Evolutionary conservation across 257 asterid genomes (phyloP).

Genomic region (Fraxinus anomala): DNA sequence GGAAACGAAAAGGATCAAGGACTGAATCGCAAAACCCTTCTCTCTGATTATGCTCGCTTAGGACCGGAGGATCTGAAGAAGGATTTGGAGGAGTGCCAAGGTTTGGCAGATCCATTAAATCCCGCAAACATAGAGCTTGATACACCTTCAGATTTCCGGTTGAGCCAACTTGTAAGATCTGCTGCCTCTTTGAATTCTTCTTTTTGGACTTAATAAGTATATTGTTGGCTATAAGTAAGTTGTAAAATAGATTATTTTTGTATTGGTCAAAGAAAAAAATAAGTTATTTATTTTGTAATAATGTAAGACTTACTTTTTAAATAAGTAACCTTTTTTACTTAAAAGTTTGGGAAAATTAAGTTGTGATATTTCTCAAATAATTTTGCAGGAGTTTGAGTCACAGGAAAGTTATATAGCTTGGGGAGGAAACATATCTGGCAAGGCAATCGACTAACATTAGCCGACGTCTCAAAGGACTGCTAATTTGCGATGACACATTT

Average conservation of each 20-base stretch:
- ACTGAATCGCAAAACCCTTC: constrained; percentile 43
- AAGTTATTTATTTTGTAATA: neutral
- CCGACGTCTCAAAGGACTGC: too few species aligned
- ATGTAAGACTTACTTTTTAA: neutral
- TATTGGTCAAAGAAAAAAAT: neutral
- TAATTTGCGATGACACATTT: too few species aligned
- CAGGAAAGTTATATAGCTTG: constrained; percentile 85
- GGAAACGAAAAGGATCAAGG: constrained; percentile 42
- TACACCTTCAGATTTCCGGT: constrained; percentile 72
- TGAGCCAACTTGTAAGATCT: constrained; percentile 79
- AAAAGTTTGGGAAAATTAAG: too few species aligned
- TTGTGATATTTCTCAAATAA: too few species aligned
- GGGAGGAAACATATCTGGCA: constrained; percentile 62
- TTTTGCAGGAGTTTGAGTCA: constrained; percentile 71
- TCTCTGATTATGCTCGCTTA: constrained; percentile 71
- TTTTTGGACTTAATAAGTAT: neutral
- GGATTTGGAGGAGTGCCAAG: constrained; percentile 83
- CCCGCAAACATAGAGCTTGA: constrained; percentile 60
- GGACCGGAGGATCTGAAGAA: constrained; percentile 75
- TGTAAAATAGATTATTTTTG: neutral
- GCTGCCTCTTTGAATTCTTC: neutral
- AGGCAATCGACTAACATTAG: constrained; percentile 26
- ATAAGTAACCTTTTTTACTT: neutral
- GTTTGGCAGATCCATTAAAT: constrained; percentile 57
- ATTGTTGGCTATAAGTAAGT: neutral